A percentile compares a stretch with the other conserved stretches of the same genome.
Conservation (phyloP, 2,329 filamentous ascomycete species). For the Allantophomopsis lycopodina region DNA sequence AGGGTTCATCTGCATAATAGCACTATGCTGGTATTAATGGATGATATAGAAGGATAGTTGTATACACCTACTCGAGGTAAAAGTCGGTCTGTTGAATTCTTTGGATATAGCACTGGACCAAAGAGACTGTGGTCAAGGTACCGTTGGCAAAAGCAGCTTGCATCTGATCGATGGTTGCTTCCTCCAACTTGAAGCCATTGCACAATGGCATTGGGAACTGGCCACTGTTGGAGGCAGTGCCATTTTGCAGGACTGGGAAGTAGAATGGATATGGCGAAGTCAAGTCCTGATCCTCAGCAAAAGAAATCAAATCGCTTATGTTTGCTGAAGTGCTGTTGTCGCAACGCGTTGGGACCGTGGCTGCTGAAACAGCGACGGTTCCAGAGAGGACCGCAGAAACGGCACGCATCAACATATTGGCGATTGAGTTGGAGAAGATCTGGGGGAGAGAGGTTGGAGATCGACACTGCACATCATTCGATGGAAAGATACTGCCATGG, state of each 20-base stretch:
- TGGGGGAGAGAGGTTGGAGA: too few species aligned
- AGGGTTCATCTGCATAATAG: conserved; percentile 21
- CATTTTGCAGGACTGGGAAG: conserved; percentile 18
- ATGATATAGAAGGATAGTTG: background rate
- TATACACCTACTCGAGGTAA: conserved; percentile 40
- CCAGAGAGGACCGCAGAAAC: too few species aligned
- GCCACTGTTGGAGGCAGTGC: conserved; percentile 1
- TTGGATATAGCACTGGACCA: conserved; percentile 44
- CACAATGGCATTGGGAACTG: conserved; percentile 47
- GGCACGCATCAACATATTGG: too few species aligned
- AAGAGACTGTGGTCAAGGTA: conserved; percentile 51
- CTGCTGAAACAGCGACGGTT: too few species aligned
- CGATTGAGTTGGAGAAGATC: too few species aligned
- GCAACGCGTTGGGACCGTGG: too few species aligned
- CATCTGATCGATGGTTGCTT: conserved; percentile 41
- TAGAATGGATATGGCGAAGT: conserved; percentile 13
- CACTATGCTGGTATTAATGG: conserved; percentile 26
- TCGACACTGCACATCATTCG: too few species aligned
- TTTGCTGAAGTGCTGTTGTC: too few species aligned
- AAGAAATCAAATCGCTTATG: too few species aligned
- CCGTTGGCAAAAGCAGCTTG: conserved; percentile 38
- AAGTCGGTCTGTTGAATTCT: conserved; percentile 43
- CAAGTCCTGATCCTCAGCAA: background rate
- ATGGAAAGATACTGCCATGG: too few species aligned
- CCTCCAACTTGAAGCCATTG: conserved; percentile 41